Conservation (phyloP, 495 filamentous ascomycete species). For the Penicillium tannophilum region DNA sequence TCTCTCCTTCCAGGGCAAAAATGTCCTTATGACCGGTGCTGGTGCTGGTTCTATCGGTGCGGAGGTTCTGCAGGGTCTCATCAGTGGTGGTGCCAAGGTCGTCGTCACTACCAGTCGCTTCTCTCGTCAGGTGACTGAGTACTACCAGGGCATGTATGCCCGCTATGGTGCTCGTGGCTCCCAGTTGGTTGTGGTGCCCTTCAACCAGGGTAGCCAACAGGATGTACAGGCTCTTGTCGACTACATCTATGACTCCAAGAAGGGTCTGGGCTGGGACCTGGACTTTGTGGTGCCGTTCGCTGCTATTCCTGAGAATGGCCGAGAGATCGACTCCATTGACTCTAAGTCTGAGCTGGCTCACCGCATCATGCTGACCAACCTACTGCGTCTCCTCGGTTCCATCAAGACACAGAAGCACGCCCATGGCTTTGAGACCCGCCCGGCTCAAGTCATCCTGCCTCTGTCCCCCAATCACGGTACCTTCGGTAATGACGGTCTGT, state of each 20-base stretch:
- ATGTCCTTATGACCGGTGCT: slow-evolving; percentile 97
- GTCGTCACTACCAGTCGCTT: slow-evolving; percentile 94
- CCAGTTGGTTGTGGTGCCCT: slow-evolving; percentile 95
- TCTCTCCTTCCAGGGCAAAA: slow-evolving; percentile 91
- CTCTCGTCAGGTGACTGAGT: slow-evolving; percentile 97
- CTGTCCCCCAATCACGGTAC: slow-evolving; percentile 98
- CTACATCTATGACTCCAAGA: slow-evolving; percentile 97
- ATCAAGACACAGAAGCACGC: slow-evolving; percentile 88
- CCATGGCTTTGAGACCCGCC: slow-evolving; percentile 89
- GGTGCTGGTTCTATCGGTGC: slow-evolving; percentile 98
- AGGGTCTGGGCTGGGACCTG: slow-evolving; percentile 95
- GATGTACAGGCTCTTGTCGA: slow-evolving; percentile 91
- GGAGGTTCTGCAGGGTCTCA: slow-evolving; percentile 94
- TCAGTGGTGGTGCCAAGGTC: slow-evolving; percentile 95
- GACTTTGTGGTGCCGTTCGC: slow-evolving; percentile 97
- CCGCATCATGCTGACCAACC: slow-evolving; percentile 98
- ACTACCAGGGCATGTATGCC: slow-evolving; percentile 98
- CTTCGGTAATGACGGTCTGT: slow-evolving; percentile 96
- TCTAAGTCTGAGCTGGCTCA: slow-evolving; percentile 98
- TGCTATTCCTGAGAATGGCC: slow-evolving; percentile 95
- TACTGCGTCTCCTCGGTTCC: slow-evolving; percentile 83
- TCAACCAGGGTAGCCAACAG: slow-evolving; percentile 98
- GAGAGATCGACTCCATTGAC: slow-evolving; percentile 96
- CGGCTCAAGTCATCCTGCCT: slow-evolving; percentile 93
- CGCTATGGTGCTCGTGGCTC: slow-evolving; percentile 91